Evolutionary conservation across 805 yeast genomes (phyloP), one percentile per base, ranked within the genome.

Genomic region (Ogataea glucozyma): DNA sequence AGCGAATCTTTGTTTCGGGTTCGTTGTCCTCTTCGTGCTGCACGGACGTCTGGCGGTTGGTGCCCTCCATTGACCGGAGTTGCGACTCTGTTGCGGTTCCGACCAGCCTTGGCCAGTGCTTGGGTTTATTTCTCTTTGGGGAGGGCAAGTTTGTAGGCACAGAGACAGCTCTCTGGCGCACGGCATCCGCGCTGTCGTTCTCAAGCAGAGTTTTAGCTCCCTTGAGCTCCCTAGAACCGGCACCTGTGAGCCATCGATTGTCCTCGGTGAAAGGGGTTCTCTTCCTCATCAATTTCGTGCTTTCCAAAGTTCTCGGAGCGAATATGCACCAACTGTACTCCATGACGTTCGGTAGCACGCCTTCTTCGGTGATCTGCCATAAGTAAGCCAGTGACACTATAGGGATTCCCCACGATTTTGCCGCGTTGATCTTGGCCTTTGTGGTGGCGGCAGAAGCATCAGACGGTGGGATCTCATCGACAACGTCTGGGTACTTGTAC

Each of bases 391-490:
- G 46, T 0, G 84, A 73, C 0, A 78, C 74, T n/a, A 81, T 72
- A 0, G 87, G 86, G 10, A 80, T 72, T 22, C 62, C 56, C 77
- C 84, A 76, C 23, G 64, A 63, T 45, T 77, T 78, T 1, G 85
- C 81, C 23, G 84, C 85, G 38, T 66, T 64, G 35, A 81, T 70
- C 51, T 81, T 81, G 43, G 70, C 75, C 41, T 67, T 74, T 3
- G 83, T 70, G 1, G 82, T 69, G 7, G 69, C 57, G 2, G 65
- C 29, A 2, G 49, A 47, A 6, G 14, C 21, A 14, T 32, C 33
- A 3, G 23, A 20, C 0, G 58, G 37, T 2, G 47, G 31, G 4
- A 43, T 37, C 1, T 43, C 34, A 11, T 38, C 41, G 3, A 63
- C 30, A 4, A 63, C 54, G 27, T 69, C 71, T 10, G 64, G 57